These are phyloP conservation scores for Aspergillus ochraceoroseus DNA, from an alignment of 2,329 filamentous ascomycete species.

Conservation along the genomic window DNA sequence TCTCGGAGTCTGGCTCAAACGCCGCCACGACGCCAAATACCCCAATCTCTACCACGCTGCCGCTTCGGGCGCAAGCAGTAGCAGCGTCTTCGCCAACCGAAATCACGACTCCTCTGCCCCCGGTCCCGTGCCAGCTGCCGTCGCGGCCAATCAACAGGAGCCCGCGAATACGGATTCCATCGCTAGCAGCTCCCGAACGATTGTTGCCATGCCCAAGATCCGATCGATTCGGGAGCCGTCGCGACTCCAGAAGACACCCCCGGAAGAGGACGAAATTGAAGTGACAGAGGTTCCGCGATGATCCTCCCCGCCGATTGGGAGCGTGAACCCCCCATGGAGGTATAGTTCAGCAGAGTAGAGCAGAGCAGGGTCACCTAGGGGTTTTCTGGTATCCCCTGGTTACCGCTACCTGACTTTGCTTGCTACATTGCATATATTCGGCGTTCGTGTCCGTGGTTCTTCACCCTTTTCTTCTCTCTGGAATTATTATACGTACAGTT, in stretches of 20 bases:
- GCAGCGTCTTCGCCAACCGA: slow-evolving; percentile 21
- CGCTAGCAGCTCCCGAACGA: slow-evolving; percentile 30
- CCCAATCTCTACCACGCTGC: slow-evolving; percentile 33
- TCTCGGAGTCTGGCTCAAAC: slow-evolving; percentile 65
- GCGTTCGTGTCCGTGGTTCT: slow-evolving; percentile 16
- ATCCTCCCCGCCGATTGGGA: neutral
- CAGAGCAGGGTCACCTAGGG: too few relatives aligned
- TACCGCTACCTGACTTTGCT: too few relatives aligned
- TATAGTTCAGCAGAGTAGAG: too few relatives aligned
- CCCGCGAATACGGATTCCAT: slow-evolving; percentile 22
- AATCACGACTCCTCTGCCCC: slow-evolving; percentile 16
- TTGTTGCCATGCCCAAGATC: slow-evolving; percentile 18
- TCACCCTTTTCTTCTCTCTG: slow-evolving; percentile 2
- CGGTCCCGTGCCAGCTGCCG: slow-evolving; percentile 14
- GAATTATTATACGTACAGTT: slow-evolving; percentile 9
- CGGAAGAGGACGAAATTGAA: slow-evolving; percentile 23
- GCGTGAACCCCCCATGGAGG: too few relatives aligned
- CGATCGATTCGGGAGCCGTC: slow-evolving; percentile 17
- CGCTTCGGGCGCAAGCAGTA: slow-evolving; percentile 20
- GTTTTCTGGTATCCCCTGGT: neutral
- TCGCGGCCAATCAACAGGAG: slow-evolving; percentile 15
- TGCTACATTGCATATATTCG: slow-evolving; percentile 21
- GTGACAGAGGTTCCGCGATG: slow-evolving; percentile 25
- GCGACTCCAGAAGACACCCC: slow-evolving; percentile 24
- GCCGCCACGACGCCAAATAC: slow-evolving; percentile 63